Evolutionary conservation across 179 eudicot genomes (phyloP).

Genomic region (Amaranthus tricolor): DNA sequence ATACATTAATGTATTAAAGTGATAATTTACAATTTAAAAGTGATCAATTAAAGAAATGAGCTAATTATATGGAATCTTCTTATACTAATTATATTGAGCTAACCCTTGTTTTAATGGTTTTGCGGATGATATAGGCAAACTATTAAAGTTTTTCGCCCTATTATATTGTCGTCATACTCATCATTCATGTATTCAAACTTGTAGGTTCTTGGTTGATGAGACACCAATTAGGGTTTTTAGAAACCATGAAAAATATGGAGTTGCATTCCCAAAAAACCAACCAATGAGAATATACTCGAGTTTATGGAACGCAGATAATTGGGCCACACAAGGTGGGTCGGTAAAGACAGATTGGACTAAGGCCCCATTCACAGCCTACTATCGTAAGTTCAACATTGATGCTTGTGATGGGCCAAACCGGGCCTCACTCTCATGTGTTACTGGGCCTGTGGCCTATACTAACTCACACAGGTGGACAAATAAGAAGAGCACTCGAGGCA

Average conservation of each 20-base stretch:
- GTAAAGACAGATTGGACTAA: slow-evolving; percentile 43
- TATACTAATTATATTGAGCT: no score
- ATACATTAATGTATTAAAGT: no score
- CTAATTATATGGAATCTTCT: no score
- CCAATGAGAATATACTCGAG: slow-evolving; percentile 42
- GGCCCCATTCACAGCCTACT: slow-evolving; percentile 38
- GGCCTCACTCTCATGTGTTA: slow-evolving; percentile 2
- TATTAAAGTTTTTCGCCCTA: no score
- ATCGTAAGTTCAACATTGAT: slow-evolving; percentile 29
- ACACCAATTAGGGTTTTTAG: slow-evolving; percentile 35
- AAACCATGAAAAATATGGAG: slow-evolving; percentile 31
- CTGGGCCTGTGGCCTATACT: background rate
- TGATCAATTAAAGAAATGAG: no score
- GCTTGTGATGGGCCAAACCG: slow-evolving; percentile 20
- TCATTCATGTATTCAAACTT: background rate
- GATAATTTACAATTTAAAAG: no score
- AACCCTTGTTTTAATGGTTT: no score
- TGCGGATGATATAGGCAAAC: no score
- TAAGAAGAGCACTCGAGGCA: slow-evolving; percentile 1
- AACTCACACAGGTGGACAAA: background rate
- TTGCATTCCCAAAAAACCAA: slow-evolving; percentile 39
- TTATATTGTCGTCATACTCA: no score
- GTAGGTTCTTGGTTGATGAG: slow-evolving; percentile 39
- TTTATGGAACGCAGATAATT: slow-evolving; percentile 42
- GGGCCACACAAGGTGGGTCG: slow-evolving; percentile 40